Base-by-base conservation (phyloP, 2,329 filamentous ascomycete genomes). In the Colletotrichum gloeosporioides region DNA sequence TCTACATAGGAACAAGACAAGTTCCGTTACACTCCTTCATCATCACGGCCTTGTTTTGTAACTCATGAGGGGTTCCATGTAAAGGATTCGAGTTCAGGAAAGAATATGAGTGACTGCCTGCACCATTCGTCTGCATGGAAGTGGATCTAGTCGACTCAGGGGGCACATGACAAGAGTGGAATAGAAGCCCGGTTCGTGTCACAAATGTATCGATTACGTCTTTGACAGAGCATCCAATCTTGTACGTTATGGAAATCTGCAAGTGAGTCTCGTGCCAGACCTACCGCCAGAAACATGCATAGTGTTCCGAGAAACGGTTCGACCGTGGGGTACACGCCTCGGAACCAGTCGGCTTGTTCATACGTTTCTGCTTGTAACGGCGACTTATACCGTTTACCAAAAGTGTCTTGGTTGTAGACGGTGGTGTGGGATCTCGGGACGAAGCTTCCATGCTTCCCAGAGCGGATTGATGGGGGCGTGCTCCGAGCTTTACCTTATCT, bases 401-500 rank as follows among this genome's bases (percentile, higher is more conserved):
- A 29, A 31, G 44, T 16, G 25, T 16, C 8, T 18, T 16, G 25
- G 13, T 13, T 31, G 18, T 31, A 64, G 32, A 76, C 59, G 49
- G 74, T 36, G 70, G 22, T 22, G 70, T 76, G 61, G 59, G 69
- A 74, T 32, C 59, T 76, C 74, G 74, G 74, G 74, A 64, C 57
- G 39, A 59, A 65, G 49, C 44, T 57, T 76, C 74, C 74, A 76
- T 76, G 27, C 59, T 59, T 74, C 74, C 74, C 49, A 76, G 71
- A 76, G 59, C 27, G 70, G 74, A n/a, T 62, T 65, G 27, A 65
- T 65, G 49, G 34, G 27, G 12, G 22, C 16, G 44, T 25, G 44
- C 74, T 74, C 74, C 74, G 74, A 74, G 59, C 34, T 44, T 39
- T 68, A 39, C 44, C 65, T 69, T 74, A 74, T 66, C 74, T 74